These are phyloP conservation scores for Coelastrella sp. DNA, from an alignment of 139 green algal species.

Conservation along the genomic window DNA sequence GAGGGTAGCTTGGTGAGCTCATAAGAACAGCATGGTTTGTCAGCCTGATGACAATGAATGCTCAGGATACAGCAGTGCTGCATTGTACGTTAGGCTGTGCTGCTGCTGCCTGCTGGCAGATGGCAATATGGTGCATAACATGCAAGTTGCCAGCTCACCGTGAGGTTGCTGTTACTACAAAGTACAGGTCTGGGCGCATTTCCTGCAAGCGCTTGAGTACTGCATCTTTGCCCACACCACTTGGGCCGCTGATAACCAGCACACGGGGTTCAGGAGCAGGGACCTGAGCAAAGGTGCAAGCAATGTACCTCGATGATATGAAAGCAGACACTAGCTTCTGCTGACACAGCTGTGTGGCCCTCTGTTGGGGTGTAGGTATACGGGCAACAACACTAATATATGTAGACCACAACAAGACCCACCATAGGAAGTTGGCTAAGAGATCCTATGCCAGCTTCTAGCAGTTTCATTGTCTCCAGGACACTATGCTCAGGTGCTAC, in stretches of 20 bases:
- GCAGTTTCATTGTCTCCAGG: not conserved
- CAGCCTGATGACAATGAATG: too few species aligned
- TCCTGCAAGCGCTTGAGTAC: slow-evolving; percentile 84
- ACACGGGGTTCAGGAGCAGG: slow-evolving; percentile 73
- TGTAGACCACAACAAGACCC: not conserved
- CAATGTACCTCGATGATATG: too few species aligned
- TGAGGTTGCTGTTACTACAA: slow-evolving; percentile 96
- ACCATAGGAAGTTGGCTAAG: slow-evolving; percentile 42
- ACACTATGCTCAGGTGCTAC: slow-evolving; percentile 5
- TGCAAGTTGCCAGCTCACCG: slow-evolving; percentile 57
- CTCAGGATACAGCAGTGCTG: too few species aligned
- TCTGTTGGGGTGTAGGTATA: too few species aligned
- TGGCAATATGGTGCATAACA: not conserved
- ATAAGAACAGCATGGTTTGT: too few species aligned
- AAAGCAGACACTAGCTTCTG: too few species aligned
- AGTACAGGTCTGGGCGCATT: slow-evolving; percentile 84
- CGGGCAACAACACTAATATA: too few species aligned
- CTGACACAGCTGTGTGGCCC: too few species aligned
- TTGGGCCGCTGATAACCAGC: slow-evolving; percentile 91
- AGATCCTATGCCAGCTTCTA: slow-evolving; percentile 22
- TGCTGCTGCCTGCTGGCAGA: not conserved
- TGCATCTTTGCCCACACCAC: slow-evolving; percentile 96
- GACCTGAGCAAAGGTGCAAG: slow-evolving; percentile 64
- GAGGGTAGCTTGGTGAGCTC: too few species aligned
- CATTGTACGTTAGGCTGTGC: too few species aligned